A percentile compares a stretch with the other conserved stretches of the same genome.
These are phyloP conservation scores for Penicillium nucicola DNA, from an alignment of 495 filamentous ascomycete species.

Conservation along the genomic window DNA sequence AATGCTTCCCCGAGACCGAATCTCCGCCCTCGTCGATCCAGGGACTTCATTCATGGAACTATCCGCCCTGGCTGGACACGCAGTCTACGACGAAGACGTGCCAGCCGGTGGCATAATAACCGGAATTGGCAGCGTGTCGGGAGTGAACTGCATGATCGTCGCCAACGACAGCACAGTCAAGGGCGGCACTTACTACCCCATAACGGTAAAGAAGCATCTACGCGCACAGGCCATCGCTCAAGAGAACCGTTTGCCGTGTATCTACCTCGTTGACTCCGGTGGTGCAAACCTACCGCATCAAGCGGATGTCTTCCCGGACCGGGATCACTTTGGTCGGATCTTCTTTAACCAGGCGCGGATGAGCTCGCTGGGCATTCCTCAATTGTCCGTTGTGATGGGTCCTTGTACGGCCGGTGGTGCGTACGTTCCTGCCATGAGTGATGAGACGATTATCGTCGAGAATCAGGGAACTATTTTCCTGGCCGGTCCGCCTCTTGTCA, in stretches of 20 bases:
- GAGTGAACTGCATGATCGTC: slow-evolving; percentile 89
- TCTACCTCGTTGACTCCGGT: slow-evolving; percentile 95
- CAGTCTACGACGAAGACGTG: slow-evolving; percentile 84
- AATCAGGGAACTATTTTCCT: slow-evolving; percentile 96
- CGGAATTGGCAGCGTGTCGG: slow-evolving; percentile 85
- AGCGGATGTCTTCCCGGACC: slow-evolving; percentile 93
- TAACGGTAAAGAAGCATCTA: slow-evolving; percentile 97
- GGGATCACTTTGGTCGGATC: slow-evolving; percentile 93
- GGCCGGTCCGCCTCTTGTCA: slow-evolving; percentile 91
- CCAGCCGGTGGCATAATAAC: slow-evolving; percentile 90
- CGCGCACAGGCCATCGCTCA: slow-evolving; percentile 88
- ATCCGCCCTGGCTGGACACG: slow-evolving; percentile 80
- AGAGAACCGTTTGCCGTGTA: slow-evolving; percentile 83
- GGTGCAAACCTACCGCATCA: slow-evolving; percentile 96
- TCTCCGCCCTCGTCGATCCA: slow-evolving; percentile 83
- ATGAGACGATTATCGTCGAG: slow-evolving; percentile 94
- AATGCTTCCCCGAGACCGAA: slow-evolving; percentile 90
- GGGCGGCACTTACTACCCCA: slow-evolving; percentile 97
- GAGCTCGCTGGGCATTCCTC: slow-evolving; percentile 77
- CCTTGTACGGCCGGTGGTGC: slow-evolving; percentile 96
- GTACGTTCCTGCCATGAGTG: slow-evolving; percentile 96
- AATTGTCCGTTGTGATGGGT: slow-evolving; percentile 95
- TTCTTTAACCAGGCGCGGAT: slow-evolving; percentile 99
- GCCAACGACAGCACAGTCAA: slow-evolving; percentile 98
- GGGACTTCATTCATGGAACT: slow-evolving; percentile 91